Evolutionary conservation across 495 filamentous ascomycete species (phyloP).

Genomic region (Durotheca rogersii): DNA sequence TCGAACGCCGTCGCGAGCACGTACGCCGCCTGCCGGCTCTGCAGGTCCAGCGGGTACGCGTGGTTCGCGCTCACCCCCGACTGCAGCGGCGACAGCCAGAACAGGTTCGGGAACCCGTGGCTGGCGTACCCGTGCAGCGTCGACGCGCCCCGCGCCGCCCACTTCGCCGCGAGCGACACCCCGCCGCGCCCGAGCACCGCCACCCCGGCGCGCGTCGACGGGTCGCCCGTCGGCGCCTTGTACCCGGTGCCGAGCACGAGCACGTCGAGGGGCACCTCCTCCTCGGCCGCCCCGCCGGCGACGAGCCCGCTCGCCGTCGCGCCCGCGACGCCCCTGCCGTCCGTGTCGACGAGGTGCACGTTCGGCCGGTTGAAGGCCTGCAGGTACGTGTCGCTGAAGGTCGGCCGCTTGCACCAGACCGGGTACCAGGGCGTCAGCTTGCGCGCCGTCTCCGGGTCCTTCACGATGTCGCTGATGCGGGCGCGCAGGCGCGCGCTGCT

Average conservation of each 20-base stretch:
- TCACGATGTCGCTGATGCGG: conserved; percentile 46
- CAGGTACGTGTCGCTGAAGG: conserved; percentile 51
- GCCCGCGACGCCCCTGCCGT: conserved; percentile 50
- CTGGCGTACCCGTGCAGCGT: conserved; percentile 52
- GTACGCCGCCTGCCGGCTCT: conserved; percentile 45
- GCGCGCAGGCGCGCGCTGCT: conserved; percentile 32
- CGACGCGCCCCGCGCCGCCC: conserved; percentile 33
- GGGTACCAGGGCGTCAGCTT: conserved; percentile 50
- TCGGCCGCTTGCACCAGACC: conserved; percentile 48
- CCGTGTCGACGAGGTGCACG: conserved; percentile 55
- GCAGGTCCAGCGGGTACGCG: conserved; percentile 42
- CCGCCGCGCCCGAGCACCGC: conserved; percentile 45
- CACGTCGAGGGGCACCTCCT: conserved; percentile 48
- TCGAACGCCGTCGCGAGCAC: conserved; percentile 47
- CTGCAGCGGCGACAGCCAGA: conserved; percentile 48
- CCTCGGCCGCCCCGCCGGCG: conserved; percentile 36
- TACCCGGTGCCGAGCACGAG: conserved; percentile 54
- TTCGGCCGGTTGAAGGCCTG: conserved; percentile 45
- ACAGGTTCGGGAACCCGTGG: conserved; percentile 56
- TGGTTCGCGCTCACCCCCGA: conserved; percentile 43
- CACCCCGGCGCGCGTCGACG: conserved; percentile 38
- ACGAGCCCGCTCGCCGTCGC: conserved; percentile 43
- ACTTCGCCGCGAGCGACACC: conserved; percentile 46
- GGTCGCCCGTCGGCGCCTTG: conserved; percentile 35
- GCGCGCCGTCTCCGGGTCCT: conserved; percentile 43